Conservation (phyloP, 2,329 filamentous ascomycete genomes). For the Bertia moriformis region DNA sequence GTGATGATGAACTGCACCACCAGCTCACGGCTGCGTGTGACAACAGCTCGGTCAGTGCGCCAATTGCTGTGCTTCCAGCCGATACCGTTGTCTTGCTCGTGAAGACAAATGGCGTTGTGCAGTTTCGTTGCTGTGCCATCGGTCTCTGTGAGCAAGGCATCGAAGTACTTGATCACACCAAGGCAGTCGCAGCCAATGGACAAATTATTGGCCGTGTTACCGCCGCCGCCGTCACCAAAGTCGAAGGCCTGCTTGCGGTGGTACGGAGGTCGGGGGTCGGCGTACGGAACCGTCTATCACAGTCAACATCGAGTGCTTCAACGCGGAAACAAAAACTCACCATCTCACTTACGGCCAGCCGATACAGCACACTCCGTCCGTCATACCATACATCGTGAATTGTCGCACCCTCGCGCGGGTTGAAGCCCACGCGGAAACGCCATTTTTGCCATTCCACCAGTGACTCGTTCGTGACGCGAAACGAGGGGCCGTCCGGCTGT, state of each 20-base stretch:
- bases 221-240: conserved; percentile 52
- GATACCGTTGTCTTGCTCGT: conserved; percentile 57
- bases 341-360: conserved; percentile 46
- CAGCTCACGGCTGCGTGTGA: conserved; percentile 44
- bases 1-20: conserved; percentile 57
- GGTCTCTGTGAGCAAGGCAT: conserved; percentile 33
- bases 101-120: conserved; percentile 51
- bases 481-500: conserved; percentile 48
- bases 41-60: conserved; percentile 44
- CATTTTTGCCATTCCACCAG: conserved; percentile 37
- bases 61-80: conserved; percentile 61
- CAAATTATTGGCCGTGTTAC: conserved; percentile 51
- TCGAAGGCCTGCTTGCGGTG: conserved; percentile 57
- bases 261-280: conserved; percentile 44
- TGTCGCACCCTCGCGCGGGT: conserved; percentile 42
- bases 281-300: conserved; percentile 37
- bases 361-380: conserved; percentile 40
- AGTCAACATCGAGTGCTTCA: not conserved
- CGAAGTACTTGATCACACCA: conserved; percentile 43
- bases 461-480: conserved; percentile 29
- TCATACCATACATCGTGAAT: conserved; percentile 47
- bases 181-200: conserved; percentile 55
- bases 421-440: conserved; percentile 48
- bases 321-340: conserved; percentile 9
- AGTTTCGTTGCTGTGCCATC: conserved; percentile 36